Evolutionary conservation across 1,284 basidiomycete genomes (phyloP), one percentile per base, ranked within the genome.

Genomic region (Mycena sp.): DNA sequence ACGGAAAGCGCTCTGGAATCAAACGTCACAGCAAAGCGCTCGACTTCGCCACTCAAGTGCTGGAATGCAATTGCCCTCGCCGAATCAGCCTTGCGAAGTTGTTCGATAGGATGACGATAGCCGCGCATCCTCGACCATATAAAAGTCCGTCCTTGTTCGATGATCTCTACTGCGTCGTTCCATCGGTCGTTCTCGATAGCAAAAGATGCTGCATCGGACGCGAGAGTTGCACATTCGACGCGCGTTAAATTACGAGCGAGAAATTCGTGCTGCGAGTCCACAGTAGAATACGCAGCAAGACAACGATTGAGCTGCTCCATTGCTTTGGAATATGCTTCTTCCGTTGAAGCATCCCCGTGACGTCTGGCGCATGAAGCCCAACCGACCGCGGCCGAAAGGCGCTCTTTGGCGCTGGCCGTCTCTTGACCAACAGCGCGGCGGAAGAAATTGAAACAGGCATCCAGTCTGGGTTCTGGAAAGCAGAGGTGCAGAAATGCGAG

Each of bases 121-220:
- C 51, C 38, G 19, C 51, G 51, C 51, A 52, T 52, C 26, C 51
- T 41, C 4, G 51, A 52, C 51, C 51, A 52, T 25, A 52, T 12
- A 10, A 52, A 26, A 4, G 50, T 52, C 3, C 50, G 35, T 4
- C 50, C 50, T n/a, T 41, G 50, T n/a, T 52, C 50, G 12, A 52
- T 11, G 5, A 52, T 21, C 11, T 52, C 50, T 6, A 52, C 37
- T 17, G 50, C 50, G 6, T 14, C 23, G 11, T 50, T 19, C 11
- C 14, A 35, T 10, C 19, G 30, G 4, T 28, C 48, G 6, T 23
- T 17, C 12, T 50, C 30, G 11, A 50, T 50, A 11, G 48, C 48
- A 11, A 28, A 50, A 6, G 48, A 28, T 21, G 48, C 48, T 6
- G 30, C 48, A 9, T 50, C 48, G 29, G 48, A 30, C 11, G 29